These are phyloP conservation scores for Gleditsia sinensis DNA, from an alignment of 306 rosid genomes.

Conservation along the genomic window DNA sequence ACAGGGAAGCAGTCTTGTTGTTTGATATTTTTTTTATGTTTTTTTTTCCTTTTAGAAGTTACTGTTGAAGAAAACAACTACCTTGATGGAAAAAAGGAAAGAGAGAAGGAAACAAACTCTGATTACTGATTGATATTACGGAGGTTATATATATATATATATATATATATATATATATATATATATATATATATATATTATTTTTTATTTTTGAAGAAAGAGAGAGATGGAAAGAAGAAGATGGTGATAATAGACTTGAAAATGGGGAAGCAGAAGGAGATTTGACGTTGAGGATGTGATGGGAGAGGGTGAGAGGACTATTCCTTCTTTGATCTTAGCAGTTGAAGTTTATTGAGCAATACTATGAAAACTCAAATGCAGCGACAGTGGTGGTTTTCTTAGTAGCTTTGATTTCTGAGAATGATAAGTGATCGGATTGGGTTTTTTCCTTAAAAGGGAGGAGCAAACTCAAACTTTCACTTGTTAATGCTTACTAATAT, in stretches of 20 bases:
- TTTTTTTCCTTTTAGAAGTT: constrained; percentile 26
- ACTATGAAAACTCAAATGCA: constrained; percentile 34
- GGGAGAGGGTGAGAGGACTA: constrained; percentile 66
- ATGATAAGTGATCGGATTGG: constrained; percentile 23
- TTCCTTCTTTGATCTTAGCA: constrained; percentile 44
- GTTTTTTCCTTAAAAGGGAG: constrained; percentile 55
- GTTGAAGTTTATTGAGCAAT: constrained; percentile 49
- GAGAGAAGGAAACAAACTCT: constrained; percentile 32
- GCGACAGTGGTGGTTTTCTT: constrained; percentile 23
- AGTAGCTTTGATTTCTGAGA: constrained; percentile 55
- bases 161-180: too few relatives aligned
- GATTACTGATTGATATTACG: constrained; percentile 40
- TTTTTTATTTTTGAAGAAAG: constrained; percentile 25
- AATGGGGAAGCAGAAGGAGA: constrained; percentile 56
- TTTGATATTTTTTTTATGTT: constrained; percentile 10
- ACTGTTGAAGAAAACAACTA: constrained; percentile 54
- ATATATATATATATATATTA: too few relatives aligned
- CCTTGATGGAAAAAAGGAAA: constrained; percentile 10
- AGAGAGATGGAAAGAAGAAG: neutral
- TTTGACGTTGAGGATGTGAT: constrained; percentile 68
- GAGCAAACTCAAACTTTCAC: constrained; percentile 42
- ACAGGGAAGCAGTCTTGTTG: constrained; percentile 20
- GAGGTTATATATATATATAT: too few relatives aligned
- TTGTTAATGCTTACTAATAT: constrained; percentile 39
- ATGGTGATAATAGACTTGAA: constrained; percentile 40